Evolutionary conservation across 441 rosid species (phyloP).

Genomic region (Gossypium davidsonii): DNA sequence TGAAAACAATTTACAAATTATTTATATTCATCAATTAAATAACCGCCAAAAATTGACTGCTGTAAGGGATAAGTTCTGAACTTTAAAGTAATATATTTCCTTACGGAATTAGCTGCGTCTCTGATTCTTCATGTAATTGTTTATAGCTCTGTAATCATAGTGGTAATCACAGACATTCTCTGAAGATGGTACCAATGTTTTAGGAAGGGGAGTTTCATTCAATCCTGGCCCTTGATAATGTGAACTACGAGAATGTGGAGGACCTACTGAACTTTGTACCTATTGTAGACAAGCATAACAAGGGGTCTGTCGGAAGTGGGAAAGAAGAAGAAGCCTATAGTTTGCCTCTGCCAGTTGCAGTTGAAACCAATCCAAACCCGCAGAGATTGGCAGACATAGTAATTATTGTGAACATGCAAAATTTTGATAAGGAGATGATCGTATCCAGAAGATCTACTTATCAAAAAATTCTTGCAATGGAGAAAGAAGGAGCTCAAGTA

Average conservation of each 20-base stretch:
- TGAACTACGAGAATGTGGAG: slow-evolving; percentile 32
- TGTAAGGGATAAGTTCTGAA: neutral
- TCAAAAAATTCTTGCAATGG: slow-evolving; percentile 74
- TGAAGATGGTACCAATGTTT: slow-evolving; percentile 16
- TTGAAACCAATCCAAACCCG: slow-evolving; percentile 32
- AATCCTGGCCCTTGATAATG: slow-evolving; percentile 18
- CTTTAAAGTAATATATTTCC: neutral
- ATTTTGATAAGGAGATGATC: slow-evolving; percentile 70
- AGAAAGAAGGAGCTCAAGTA: slow-evolving; percentile 78
- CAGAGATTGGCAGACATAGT: slow-evolving; percentile 28
- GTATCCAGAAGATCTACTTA: slow-evolving; percentile 79
- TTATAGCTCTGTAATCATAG: slow-evolving; percentile 8
- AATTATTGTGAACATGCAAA: slow-evolving; percentile 74
- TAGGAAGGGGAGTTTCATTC: slow-evolving; percentile 39
- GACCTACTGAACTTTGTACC: slow-evolving; percentile 38
- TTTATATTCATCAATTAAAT: neutral
- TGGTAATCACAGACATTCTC: neutral
- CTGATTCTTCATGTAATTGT: neutral
- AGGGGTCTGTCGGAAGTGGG: slow-evolving; percentile 30
- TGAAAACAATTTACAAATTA: neutral
- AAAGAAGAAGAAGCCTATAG: slow-evolving; percentile 33
- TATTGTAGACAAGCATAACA: slow-evolving; percentile 23
- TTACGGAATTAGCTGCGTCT: neutral
- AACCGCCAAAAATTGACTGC: neutral
- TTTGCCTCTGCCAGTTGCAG: slow-evolving; percentile 30